Conservation (phyloP, 1,139 yeast species). For the Protomyces lactucae-debilis region DNA sequence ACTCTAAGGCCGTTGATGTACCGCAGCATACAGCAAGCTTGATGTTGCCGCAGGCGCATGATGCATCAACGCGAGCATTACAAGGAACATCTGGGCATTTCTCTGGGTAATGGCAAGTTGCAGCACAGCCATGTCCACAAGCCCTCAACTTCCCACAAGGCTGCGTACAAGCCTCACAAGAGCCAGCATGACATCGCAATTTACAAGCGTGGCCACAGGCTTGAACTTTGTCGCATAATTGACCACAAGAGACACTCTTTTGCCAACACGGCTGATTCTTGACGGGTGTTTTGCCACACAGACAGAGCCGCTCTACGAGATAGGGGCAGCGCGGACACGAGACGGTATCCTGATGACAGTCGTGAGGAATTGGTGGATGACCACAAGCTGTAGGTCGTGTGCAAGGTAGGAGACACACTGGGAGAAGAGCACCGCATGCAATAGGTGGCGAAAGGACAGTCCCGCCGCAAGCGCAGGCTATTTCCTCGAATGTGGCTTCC, state of each 20-base stretch:
- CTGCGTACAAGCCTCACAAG: conserved; percentile 48
- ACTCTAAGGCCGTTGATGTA: conserved; percentile 35
- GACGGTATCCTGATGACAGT: conserved; percentile 62
- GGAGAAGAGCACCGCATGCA: conserved; percentile 72
- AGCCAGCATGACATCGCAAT: conserved; percentile 52
- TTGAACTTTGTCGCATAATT: conserved; percentile 53
- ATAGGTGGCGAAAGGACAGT: conserved; percentile 81
- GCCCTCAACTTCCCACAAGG: conserved; percentile 52
- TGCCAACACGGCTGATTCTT: conserved; percentile 71
- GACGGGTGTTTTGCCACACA: conserved; percentile 61
- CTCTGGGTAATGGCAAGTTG: conserved; percentile 60
- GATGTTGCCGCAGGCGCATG: conserved; percentile 64
- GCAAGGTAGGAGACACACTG: conserved; percentile 69
- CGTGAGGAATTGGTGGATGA: conserved; percentile 66
- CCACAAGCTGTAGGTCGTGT: conserved; percentile 62
- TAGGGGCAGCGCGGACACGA: conserved; percentile 76
- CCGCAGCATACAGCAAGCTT: conserved; percentile 53
- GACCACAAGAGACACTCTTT: conserved; percentile 66
- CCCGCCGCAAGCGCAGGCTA: conserved; percentile 78
- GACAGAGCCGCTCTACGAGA: conserved; percentile 58
- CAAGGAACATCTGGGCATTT: conserved; percentile 50
- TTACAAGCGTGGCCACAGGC: conserved; percentile 68
- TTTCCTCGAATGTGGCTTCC: conserved; percentile 76
- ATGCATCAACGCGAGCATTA: conserved; percentile 47
- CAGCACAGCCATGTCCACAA: conserved; percentile 63